Base-by-base conservation (phyloP, 1,139 yeast genomes). In the Lodderomyces parapsilosis region DNA sequence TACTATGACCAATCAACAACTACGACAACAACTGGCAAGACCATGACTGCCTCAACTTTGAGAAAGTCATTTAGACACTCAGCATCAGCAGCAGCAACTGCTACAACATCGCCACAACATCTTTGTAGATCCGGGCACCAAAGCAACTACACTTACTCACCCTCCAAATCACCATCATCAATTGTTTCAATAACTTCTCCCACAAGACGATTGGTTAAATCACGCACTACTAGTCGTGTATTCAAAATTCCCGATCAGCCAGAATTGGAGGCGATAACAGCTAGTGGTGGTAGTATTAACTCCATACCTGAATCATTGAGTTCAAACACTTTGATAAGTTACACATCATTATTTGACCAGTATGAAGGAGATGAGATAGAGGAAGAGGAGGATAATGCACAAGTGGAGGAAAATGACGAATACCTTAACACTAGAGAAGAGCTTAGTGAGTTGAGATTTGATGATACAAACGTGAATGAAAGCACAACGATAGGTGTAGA, bases 301-400 rank as follows among this genome's bases (percentile, higher is more conserved):
- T 13, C 27, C 18, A 33, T 42, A n/a, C 33, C 35, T 2, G 38
- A 34, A 11, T 46, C 53, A 2, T 24, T 49, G 1, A 60, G 63
- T 43, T 38, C 49, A 5, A 49, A 43, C 23, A 50, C 59, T 1
- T 42, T 58, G 9, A 43, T 46, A 9, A 63, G 64, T 43, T 52
- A 58, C 40, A 40, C 58, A 6, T 62, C 66, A n/a, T 48, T 63
- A 27, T 55, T 62, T 34, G 65, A 59, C 34, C 47, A 54, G 4
- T 60, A 58, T 41, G 60, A 57, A 13, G 48, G 42, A 10, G 28
- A 24, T 11, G 34, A 36, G 23, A 23, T n/a, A 13, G 31, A 24
- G 6, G 41, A 22, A n/a, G 44, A 38, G 5, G 41, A 34, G 19
- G 33, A 14, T 3, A 13, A 18, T 40, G 38, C 10, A 17, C 13